phyloP scores from a whole-genome alignment of 2,329 filamentous ascomycete genomes.

The Trichoderma sp. region DNA sequence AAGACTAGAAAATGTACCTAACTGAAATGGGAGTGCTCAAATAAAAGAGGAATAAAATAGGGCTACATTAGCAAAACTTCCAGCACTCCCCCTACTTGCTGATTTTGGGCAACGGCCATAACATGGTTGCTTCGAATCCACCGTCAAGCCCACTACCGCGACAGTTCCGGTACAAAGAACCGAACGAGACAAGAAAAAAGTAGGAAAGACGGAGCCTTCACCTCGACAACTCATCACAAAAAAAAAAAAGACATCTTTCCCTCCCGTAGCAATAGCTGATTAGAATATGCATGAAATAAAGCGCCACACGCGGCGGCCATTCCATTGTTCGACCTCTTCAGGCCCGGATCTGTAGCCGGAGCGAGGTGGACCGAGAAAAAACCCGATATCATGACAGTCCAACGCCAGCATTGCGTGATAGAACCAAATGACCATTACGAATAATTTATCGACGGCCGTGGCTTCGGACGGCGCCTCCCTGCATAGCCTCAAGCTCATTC shows the following conservation, averaged over 20 bases:
- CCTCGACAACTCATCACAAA: constrained; percentile 10
- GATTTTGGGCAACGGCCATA: constrained; percentile 17
- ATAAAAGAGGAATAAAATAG: constrained; percentile 33
- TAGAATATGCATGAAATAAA: constrained; percentile 32
- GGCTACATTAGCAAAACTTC: constrained; percentile 38
- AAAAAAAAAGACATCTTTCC: constrained; percentile 12
- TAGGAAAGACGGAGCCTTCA: background rate
- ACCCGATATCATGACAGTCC: constrained; percentile 27
- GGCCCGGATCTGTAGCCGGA: constrained; percentile 36
- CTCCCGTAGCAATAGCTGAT: constrained; percentile 22
- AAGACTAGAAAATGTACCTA: constrained; percentile 40
- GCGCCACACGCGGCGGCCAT: constrained; percentile 29
- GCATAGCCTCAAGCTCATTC: constrained; percentile 87
- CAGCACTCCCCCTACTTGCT: constrained; percentile 23
- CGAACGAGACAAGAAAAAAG: constrained; percentile 18
- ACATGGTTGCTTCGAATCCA: constrained; percentile 25
- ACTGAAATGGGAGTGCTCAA: constrained; percentile 34
- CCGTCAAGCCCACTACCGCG: constrained; percentile 26
- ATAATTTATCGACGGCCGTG: constrained; percentile 79
- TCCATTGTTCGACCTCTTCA: constrained; percentile 32
- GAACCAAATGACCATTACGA: constrained; percentile 4
- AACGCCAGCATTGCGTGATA: constrained; percentile 28
- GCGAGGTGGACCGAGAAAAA: constrained; percentile 21
- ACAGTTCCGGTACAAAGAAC: constrained; percentile 28
- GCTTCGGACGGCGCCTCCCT: constrained; percentile 84